A percentile compares a stretch with the other conserved stretches of the same genome.
phyloP scores from a whole-genome alignment of 2,329 filamentous ascomycete genomes.

The Neofusicoccum ribis region DNA sequence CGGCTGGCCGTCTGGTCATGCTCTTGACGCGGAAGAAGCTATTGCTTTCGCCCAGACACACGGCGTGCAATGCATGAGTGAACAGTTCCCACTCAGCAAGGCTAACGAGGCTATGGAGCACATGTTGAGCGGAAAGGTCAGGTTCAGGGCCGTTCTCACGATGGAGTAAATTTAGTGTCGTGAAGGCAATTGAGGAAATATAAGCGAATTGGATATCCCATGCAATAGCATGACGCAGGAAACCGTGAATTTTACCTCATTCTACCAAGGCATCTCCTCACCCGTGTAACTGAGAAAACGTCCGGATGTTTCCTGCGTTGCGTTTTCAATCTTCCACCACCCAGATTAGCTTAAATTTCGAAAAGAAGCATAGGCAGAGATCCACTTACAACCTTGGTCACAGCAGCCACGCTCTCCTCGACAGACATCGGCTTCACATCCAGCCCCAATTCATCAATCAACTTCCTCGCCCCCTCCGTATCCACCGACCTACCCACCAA shows the following conservation, averaged over 20 bases:
- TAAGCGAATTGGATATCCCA: too few relatives aligned
- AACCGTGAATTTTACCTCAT: too few relatives aligned
- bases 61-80: slow-evolving; percentile 53
- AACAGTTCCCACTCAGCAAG: slow-evolving; percentile 54
- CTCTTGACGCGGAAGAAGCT: slow-evolving; percentile 54
- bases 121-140: slow-evolving; percentile 51
- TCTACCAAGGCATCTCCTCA: neutral
- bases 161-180: slow-evolving; percentile 39
- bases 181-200: too few relatives aligned
- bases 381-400: neutral
- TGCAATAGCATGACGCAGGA: too few relatives aligned
- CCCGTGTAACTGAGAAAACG: neutral
- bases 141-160: slow-evolving; percentile 54
- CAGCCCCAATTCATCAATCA: neutral
- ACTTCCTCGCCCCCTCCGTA: neutral
- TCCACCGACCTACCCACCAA: neutral
- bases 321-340: neutral
- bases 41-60: slow-evolving; percentile 52
- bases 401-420: neutral
- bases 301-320: neutral
- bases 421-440: neutral
- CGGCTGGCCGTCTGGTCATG: slow-evolving; percentile 56
- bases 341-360: neutral
- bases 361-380: neutral
- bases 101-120: slow-evolving; percentile 52